Conservation (phyloP, 2,329 filamentous ascomycete species). For the Cordyceps cicadae region DNA sequence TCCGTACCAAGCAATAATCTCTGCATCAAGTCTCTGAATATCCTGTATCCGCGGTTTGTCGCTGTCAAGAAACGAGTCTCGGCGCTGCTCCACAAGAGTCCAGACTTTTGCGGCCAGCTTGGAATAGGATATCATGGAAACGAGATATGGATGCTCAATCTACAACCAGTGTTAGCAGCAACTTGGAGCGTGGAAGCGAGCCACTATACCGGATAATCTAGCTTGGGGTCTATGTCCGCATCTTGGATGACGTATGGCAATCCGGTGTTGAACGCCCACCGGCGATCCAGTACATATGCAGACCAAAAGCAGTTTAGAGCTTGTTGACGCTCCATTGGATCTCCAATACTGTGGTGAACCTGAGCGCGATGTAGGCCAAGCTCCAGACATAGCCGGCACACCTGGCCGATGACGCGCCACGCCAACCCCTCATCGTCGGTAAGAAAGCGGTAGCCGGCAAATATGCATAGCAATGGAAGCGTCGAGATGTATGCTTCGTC, state of each 20-base stretch:
- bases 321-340: slow-evolving; percentile 59
- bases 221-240: slow-evolving; percentile 69
- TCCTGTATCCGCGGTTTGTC: slow-evolving; percentile 36
- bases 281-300: slow-evolving; percentile 73
- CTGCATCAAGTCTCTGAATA: slow-evolving; percentile 72
- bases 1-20: slow-evolving; percentile 82
- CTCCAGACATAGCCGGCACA: slow-evolving; percentile 69
- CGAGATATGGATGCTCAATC: slow-evolving; percentile 57
- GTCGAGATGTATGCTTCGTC: slow-evolving; percentile 39
- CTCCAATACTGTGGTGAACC: slow-evolving; percentile 59
- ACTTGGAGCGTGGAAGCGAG: not conserved
- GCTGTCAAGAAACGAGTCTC: not conserved
- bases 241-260: slow-evolving; percentile 81
- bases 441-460: slow-evolving; percentile 68
- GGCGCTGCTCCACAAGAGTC: slow-evolving; percentile 59
- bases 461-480: slow-evolving; percentile 43
- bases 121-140: slow-evolving; percentile 78
- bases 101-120: slow-evolving; percentile 80
- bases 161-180: slow-evolving; percentile 30
- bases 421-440: slow-evolving; percentile 77
- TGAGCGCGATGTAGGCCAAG: slow-evolving; percentile 76
- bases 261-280: slow-evolving; percentile 86
- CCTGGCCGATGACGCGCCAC: slow-evolving; percentile 80
- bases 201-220: slow-evolving; percentile 63
- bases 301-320: slow-evolving; percentile 76